phyloP scores from a whole-genome alignment of 2,329 filamentous ascomycete genomes.

The Didymellaceae sp. region DNA sequence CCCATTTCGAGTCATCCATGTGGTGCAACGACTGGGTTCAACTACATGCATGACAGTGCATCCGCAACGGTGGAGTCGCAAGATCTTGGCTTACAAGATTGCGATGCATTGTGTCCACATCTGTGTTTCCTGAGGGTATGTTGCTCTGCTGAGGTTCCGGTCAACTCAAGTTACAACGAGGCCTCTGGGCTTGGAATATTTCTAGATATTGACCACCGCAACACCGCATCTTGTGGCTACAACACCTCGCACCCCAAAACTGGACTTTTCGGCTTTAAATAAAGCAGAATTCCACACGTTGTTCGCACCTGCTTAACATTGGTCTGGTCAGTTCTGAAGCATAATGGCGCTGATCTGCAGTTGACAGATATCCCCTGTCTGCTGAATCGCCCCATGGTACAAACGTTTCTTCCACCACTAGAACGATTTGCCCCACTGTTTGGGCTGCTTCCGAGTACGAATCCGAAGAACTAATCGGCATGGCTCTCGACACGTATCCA shows the following conservation, averaged over 20 bases:
- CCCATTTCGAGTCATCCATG: slow-evolving; percentile 2
- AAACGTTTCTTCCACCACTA: slow-evolving; percentile 18
- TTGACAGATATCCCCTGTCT: slow-evolving; percentile 1
- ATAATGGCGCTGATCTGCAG: slow-evolving; percentile 15
- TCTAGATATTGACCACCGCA: too few species aligned
- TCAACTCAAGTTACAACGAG: too few species aligned
- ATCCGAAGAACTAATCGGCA: neutral
- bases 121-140: slow-evolving; percentile 17
- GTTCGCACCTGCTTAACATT: too few species aligned
- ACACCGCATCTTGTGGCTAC: too few species aligned
- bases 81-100: slow-evolving; percentile 11
- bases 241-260: too few species aligned
- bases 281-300: too few species aligned
- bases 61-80: slow-evolving; percentile 8
- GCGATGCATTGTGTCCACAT: slow-evolving; percentile 4
- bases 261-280: too few species aligned
- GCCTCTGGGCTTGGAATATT: too few species aligned
- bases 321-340: too few species aligned
- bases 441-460: neutral
- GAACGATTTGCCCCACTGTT: slow-evolving; percentile 5
- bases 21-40: neutral
- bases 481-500: too few species aligned
- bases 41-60: slow-evolving; percentile 1
- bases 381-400: slow-evolving; percentile 2
- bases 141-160: too few species aligned